These are phyloP conservation scores for Mercurialis annua DNA, from an alignment of 345 rosid species.

Conservation along the genomic window DNA sequence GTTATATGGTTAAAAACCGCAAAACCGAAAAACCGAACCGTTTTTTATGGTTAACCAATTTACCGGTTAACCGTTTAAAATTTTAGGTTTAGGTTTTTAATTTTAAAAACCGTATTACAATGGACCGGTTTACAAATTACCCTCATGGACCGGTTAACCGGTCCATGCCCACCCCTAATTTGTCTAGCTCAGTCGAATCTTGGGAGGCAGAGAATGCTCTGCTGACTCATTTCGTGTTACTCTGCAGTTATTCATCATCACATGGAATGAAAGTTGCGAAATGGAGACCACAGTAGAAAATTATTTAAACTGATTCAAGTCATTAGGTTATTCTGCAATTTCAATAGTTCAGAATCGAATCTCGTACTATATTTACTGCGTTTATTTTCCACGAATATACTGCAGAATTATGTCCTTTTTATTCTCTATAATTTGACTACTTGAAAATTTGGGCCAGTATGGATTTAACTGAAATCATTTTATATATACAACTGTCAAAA, in stretches of 20 bases:
- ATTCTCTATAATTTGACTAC: background rate
- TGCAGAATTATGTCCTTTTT: background rate
- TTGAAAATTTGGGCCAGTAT: background rate
- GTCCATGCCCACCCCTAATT: too few species aligned
- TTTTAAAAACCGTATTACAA: too few species aligned
- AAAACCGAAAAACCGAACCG: too few species aligned
- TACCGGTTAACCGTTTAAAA: too few species aligned
- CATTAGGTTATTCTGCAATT: background rate
- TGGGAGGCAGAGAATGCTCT: background rate
- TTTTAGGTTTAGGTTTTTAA: too few species aligned
- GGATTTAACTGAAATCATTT: background rate
- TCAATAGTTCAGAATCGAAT: background rate
- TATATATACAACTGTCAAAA: background rate
- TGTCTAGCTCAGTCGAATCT: background rate
- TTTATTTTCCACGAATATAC: background rate
- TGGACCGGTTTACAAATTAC: too few species aligned
- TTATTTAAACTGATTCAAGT: background rate
- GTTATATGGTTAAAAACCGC: too few species aligned
- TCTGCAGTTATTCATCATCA: background rate
- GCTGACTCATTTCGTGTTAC: background rate
- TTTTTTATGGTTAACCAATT: too few species aligned
- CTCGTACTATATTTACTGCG: background rate
- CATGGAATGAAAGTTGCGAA: background rate
- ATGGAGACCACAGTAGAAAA: background rate
- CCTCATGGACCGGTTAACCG: too few species aligned